Evolutionary conservation across 345 rosid species (phyloP), one percentile per base, ranked within the genome.

Genomic region (Sonneratia caseolaris): DNA sequence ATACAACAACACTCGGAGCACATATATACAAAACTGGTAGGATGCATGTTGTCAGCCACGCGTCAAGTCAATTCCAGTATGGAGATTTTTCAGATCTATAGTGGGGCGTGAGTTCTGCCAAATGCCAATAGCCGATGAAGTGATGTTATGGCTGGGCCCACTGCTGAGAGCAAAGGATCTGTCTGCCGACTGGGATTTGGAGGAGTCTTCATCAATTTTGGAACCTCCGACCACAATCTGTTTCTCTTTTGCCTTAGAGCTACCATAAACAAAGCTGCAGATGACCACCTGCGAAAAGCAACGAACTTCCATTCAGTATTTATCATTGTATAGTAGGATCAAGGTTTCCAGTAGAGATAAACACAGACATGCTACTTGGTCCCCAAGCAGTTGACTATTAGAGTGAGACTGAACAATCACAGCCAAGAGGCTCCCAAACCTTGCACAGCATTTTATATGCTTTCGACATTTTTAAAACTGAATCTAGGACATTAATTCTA

Each of bases 41-140:
- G 71, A 10, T 38, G 37, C 86, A 57, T 67, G 69, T 68, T 36
- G 71, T 90, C 89, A 92, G 81, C 99, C 97, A 19, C 91, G 88
- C 18, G 82, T 90, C 88, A 95, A 84, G 85, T 95, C 97, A 79
- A 92, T 90, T 79, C 85, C 96, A n/a, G 81, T 82, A 83, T 85
- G 97, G 55, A 86, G 88, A 76, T 81, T 86, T 78, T 92, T 91
- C 87, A 84, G 71, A 79, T 87, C 96, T 72, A 82, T 75, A n/a
- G 87, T 76, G 24, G 88, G 79, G 64, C 88, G 88, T n/a, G 90
- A 77, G 66, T 84, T 86, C 0, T 90, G 83, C 97, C 99, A 95
- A 43, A 78, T 75, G 1, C 81, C 82, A 76, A 84, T 77, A 37
- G 85, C 62, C n/a, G 91, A 75, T 38, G 88, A 80, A 38, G 81